Evolutionary conservation across 805 yeast species (phyloP), one percentile per base, ranked within the genome.

Genomic region (Ogataea nonfermentans): DNA sequence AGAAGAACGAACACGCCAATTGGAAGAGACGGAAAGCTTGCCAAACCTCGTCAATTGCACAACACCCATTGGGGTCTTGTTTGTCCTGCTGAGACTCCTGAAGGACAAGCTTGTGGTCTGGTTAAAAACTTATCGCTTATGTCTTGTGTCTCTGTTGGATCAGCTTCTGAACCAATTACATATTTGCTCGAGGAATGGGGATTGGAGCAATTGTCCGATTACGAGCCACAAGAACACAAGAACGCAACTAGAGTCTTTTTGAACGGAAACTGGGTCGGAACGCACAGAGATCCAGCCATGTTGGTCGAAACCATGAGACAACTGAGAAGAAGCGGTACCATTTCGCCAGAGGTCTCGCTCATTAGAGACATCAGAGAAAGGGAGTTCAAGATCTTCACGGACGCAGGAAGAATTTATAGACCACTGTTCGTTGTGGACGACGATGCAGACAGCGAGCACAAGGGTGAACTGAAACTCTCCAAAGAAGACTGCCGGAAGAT

Each of bases 31-130:
- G 99, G 99, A 73, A 93, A 93, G 66, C 77, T 93, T 50, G 99
- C 99, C 32, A 89, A 93, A 59, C 99, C 99, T 32, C 90, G 99
- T 72, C 99, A 93, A 71, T 76, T 93, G 59, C 99, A 93, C 71
- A 93, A 93, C 65, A 93, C 99, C 22, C 99, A 93, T 69, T 93
- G 99, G 99, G 99, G 99, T 59, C 76, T 93, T 56, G 98, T 93
- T 31, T 93, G 99, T 70, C 99, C 99, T 37, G 99, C 99, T 16
- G 99, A 93, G 67, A 93, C 99, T 12, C 99, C 99, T 3, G 99
- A 93, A 73, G 99, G 99, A 60, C 99, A 93, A 71, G 99, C 99
- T 24, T 93, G 99, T 84, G 99, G 99, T 60, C 74, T 93, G 65
- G 99, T 93, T 40, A 93, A 93, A 72, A 93, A 93, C 66, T 73